A percentile compares a stretch with the other conserved stretches of the same genome.
Evolutionary conservation across 192 early-diverging fungal species (phyloP).

Genomic region (Coemansia sp.): DNA sequence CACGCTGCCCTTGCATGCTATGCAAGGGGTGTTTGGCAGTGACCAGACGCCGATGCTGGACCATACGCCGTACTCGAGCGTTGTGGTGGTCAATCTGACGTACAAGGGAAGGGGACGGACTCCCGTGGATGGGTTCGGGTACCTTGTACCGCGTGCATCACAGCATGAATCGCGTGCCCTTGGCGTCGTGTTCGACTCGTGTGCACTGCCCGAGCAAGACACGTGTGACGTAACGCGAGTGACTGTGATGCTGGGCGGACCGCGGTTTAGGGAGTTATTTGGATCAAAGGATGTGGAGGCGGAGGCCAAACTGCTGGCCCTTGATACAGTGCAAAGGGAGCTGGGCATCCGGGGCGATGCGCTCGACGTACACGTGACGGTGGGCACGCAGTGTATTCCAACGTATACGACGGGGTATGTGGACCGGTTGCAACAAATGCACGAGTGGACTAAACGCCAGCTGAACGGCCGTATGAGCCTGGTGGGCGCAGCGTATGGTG

Average conservation of each 20-base stretch:
- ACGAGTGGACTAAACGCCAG: slow-evolving; percentile 51
- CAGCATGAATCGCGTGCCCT: slow-evolving; percentile 54
- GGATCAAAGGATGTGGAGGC: slow-evolving; percentile 17
- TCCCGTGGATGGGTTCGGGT: slow-evolving; percentile 84
- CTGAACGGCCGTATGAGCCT: slow-evolving; percentile 64
- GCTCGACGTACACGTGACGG: slow-evolving; percentile 50
- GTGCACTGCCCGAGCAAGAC: slow-evolving; percentile 8
- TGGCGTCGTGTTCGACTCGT: slow-evolving; percentile 88
- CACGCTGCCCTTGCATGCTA: slow-evolving; percentile 59
- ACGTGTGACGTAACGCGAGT: slow-evolving; percentile 47
- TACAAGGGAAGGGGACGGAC: slow-evolving; percentile 55
- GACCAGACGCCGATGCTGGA: slow-evolving; percentile 48
- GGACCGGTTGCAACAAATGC: slow-evolving; percentile 62
- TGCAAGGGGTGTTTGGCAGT: slow-evolving; percentile 52
- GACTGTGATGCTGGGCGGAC: slow-evolving; percentile 91
- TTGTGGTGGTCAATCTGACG: slow-evolving; percentile 82
- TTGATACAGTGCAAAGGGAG: slow-evolving; percentile 57
- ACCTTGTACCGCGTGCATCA: slow-evolving; percentile 72
- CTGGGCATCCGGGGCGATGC: slow-evolving; percentile 58
- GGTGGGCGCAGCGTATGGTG: slow-evolving; percentile 76
- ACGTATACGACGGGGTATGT: slow-evolving; percentile 84
- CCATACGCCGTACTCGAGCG: slow-evolving; percentile 67
- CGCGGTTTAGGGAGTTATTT: slow-evolving; percentile 62
- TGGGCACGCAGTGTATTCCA: slow-evolving; percentile 80
- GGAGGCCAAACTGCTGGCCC: slow-evolving; percentile 44